phyloP scores from a whole-genome alignment of 768 basidiomycete species.

The Termitomyces sp. region DNA sequence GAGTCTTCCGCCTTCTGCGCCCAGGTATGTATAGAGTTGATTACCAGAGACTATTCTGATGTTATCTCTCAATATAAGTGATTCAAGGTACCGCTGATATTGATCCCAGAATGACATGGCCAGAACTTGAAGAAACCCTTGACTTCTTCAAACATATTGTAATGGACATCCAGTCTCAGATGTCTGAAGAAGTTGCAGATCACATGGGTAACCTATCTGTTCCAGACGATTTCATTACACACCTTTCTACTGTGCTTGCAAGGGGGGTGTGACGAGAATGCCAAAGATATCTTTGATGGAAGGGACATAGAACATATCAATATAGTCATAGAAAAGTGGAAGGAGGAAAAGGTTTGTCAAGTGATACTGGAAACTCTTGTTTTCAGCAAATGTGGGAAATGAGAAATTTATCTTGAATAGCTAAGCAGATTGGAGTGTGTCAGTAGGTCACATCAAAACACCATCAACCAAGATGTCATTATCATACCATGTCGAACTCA shows the following conservation, averaged over 20 bases:
- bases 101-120: slow-evolving; percentile 37
- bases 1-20: slow-evolving; percentile 31
- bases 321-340: no score
- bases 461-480: no score
- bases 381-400: no score
- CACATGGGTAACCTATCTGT: slow-evolving; percentile 3
- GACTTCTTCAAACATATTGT: slow-evolving; percentile 23
- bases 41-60: background rate
- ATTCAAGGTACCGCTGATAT: slow-evolving; percentile 51
- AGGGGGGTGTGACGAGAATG: no score
- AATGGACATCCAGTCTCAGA: slow-evolving; percentile 21
- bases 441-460: no score
- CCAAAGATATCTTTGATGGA: no score
- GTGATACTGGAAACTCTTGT: no score
- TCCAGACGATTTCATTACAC: background rate
- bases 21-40: slow-evolving; percentile 5
- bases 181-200: slow-evolving; percentile 20
- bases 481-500: no score
- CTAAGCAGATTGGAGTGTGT: no score
- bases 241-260: background rate
- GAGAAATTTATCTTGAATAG: no score
- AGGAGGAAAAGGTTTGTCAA: no score
- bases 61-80: slow-evolving; percentile 19
- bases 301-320: no score
- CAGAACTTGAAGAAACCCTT: slow-evolving; percentile 42